Evolutionary conservation across 2,329 filamentous ascomycete genomes (phyloP), one percentile per base, ranked within the genome.

Genomic region (Cadophora malorum): DNA sequence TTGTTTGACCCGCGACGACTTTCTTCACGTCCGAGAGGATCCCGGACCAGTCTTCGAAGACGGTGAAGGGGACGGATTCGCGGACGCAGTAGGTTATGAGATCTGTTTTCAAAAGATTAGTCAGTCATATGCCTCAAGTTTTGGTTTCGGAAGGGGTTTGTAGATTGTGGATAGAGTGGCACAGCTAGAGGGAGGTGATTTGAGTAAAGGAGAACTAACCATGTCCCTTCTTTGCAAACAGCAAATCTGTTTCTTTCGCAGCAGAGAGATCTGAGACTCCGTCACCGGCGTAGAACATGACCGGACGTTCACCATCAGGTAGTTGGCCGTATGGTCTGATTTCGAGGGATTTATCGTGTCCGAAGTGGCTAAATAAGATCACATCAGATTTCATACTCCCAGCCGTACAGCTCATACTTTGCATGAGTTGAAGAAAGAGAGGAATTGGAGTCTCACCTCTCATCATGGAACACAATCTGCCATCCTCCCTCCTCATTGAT

Each of bases 291-390:
- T 99, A 99, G 79, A 98, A 93, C 81, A 98, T 88, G 49, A 88
- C 90, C 1, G 96, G 96, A 52, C 94, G 86, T 76, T 91, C 81
- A 38, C 83, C 79, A 16, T 83, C 83, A 0, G 92, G 89, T 53
- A 97, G 84, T 31, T 88, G 84, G 2, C 91, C 90, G 81, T 98
- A 98, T 63, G 93, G 93, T 72, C 92, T 89, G 76, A 99, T 93
- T 78, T 96, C 93, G 64, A 95, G 84, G 31, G 91, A 94, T 87
- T 99, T 99, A 85, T 99, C 95, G 78, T 99, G 96, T n/a, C 96
- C 96, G 76, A 96, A 96, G 67, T 90, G 73, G 59, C 75, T 77
- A 56, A 56, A 12, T 50, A n/a, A 21, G 12, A 16, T 19, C 16
- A 49, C 19, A 35, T 64, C 50, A 55, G 35, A n/a, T n/a, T 12